A percentile compares a stretch with the other conserved stretches of the same genome.
phyloP scores from a whole-genome alignment of 2,329 filamentous ascomycete species.

The Cercospora zeina region DNA sequence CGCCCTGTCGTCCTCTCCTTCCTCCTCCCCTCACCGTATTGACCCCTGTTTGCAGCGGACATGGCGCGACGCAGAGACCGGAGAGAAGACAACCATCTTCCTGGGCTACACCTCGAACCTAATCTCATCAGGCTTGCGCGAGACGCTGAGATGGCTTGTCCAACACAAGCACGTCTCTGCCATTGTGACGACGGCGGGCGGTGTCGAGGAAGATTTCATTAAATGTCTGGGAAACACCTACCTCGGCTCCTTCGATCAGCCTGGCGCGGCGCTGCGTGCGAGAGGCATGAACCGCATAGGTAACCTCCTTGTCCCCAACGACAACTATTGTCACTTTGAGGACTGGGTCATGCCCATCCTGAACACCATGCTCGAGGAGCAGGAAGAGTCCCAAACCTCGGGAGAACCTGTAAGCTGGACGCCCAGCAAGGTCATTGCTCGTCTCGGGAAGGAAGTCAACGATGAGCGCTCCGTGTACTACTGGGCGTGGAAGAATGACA shows the following conservation, averaged over 20 bases:
- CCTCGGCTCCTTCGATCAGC: conserved; percentile 78
- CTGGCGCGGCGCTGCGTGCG: conserved; percentile 73
- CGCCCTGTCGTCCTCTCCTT: conserved; percentile 8
- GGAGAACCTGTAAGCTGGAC: conserved; percentile 81
- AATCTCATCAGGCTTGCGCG: conserved; percentile 91
- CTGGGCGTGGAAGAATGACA: conserved; percentile 96
- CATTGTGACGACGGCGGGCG: conserved; percentile 93
- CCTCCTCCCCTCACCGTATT: conserved; percentile 10
- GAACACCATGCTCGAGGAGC: conserved; percentile 90
- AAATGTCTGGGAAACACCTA: conserved; percentile 96
- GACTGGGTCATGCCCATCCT: conserved; percentile 96
- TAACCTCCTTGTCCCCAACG: conserved; percentile 92
- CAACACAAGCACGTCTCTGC: conserved; percentile 89
- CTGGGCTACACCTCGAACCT: conserved; percentile 97
- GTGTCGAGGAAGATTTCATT: conserved; percentile 96
- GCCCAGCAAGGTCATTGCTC: conserved; percentile 84
- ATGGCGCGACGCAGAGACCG: conserved; percentile 78
- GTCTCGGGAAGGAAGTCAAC: conserved; percentile 91
- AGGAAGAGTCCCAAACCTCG: conserved; percentile 69
- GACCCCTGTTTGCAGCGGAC: conserved; percentile 58
- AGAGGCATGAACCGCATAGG: conserved; percentile 94
- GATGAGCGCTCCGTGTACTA: conserved; percentile 90
- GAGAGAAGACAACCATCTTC: conserved; percentile 85
- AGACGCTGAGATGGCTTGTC: conserved; percentile 87
- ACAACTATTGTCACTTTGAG: conserved; percentile 96